These are phyloP conservation scores for Zygoascus sp. DNA, from an alignment of 1,139 yeast genomes.

Conservation along the genomic window DNA sequence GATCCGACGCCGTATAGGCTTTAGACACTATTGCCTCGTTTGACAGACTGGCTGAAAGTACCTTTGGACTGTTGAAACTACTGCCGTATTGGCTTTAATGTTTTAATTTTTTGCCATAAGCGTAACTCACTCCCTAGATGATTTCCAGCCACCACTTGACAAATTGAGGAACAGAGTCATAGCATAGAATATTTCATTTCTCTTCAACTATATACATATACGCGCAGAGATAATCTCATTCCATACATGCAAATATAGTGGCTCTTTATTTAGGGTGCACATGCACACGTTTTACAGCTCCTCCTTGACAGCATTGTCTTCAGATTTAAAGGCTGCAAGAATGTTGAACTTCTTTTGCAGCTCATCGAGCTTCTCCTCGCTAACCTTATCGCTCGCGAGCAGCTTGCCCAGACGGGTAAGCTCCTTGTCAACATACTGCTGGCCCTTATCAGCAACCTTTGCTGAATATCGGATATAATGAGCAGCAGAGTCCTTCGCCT, in stretches of 20 bases:
- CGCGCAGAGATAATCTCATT: background rate
- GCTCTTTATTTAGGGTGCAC: background rate
- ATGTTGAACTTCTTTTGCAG: slow-evolving; percentile 33
- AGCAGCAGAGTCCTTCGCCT: slow-evolving; percentile 28
- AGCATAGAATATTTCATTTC: too few species aligned
- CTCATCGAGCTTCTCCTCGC: slow-evolving; percentile 33
- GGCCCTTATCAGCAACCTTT: slow-evolving; percentile 47
- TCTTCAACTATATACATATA: background rate
- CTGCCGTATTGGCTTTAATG: too few species aligned
- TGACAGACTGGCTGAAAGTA: too few species aligned
- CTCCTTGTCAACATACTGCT: slow-evolving; percentile 49
- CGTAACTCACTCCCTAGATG: too few species aligned
- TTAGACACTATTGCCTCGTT: too few species aligned
- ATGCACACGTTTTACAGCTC: slow-evolving; percentile 11
- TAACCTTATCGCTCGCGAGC: slow-evolving; percentile 38
- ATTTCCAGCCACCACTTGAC: too few species aligned
- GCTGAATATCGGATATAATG: slow-evolving; percentile 42
- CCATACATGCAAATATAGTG: background rate
- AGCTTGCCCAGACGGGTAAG: slow-evolving; percentile 47
- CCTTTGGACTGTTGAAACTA: too few species aligned
- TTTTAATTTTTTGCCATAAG: too few species aligned
- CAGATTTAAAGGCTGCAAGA: slow-evolving; percentile 24
- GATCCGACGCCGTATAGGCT: too few species aligned
- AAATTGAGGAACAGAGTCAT: too few species aligned
- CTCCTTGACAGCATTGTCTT: slow-evolving; percentile 9